These are phyloP conservation scores for Quillaja saponaria DNA, from an alignment of 306 rosid genomes.

Conservation along the genomic window DNA sequence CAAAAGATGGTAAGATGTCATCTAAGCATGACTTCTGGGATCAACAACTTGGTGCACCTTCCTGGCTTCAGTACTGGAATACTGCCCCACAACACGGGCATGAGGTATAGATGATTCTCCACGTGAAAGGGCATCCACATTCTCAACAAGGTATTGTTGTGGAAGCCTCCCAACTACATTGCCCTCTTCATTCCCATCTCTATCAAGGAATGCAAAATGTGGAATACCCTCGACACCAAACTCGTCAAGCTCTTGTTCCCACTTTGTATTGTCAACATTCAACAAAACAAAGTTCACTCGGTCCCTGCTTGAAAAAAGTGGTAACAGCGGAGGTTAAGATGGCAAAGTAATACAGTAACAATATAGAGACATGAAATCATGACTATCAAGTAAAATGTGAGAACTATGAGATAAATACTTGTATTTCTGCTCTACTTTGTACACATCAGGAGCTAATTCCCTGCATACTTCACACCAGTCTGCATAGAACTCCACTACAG, in stretches of 20 bases:
- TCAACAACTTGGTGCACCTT: slow-evolving; percentile 84
- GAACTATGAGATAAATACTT: slow-evolving; percentile 54
- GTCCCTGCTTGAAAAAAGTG: slow-evolving; percentile 42
- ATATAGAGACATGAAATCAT: slow-evolving; percentile 11
- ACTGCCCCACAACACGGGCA: slow-evolving; percentile 79
- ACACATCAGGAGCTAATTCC: slow-evolving; percentile 91
- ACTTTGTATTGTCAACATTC: slow-evolving; percentile 89
- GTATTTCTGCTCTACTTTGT: slow-evolving; percentile 89
- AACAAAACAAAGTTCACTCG: slow-evolving; percentile 72
- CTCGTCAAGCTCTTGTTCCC: slow-evolving; percentile 99
- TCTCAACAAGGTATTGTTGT: slow-evolving; percentile 66
- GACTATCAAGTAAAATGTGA: background rate
- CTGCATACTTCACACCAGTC: slow-evolving; percentile 99
- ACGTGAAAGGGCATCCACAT: slow-evolving; percentile 77
- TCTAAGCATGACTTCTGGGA: slow-evolving; percentile 92
- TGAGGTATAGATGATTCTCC: slow-evolving; percentile 83
- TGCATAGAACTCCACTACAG: slow-evolving; percentile 97
- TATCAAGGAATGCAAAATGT: slow-evolving; percentile 89
- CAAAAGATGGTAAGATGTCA: slow-evolving; percentile 23
- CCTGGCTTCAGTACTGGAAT: slow-evolving; percentile 81
- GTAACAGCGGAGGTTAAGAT: background rate
- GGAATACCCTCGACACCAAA: slow-evolving; percentile 99
- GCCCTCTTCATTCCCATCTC: slow-evolving; percentile 89
- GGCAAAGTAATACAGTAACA: background rate
- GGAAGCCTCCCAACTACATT: slow-evolving; percentile 94